Base-by-base conservation (phyloP, 805 yeast genomes). In the Starmerella tilneyi region DNA sequence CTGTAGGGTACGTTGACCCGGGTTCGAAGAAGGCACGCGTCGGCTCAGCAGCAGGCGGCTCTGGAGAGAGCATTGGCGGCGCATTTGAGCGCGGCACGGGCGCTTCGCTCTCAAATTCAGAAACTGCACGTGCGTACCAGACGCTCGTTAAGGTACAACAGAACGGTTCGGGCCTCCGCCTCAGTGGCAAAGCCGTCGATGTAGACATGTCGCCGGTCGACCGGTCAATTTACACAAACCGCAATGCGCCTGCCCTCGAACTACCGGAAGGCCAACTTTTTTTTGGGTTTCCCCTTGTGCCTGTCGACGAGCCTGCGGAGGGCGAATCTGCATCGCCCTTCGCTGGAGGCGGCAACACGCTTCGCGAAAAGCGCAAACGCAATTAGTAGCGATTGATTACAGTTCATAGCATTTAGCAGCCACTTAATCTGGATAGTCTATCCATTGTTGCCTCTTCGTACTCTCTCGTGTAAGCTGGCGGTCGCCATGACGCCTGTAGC, bases 1-100 rank as follows among this genome's bases (percentile, higher is more conserved):
- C 99, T 0, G 95, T 89, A 5, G 99, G 99, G 0, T 92, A 92
- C 60, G 95, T 84, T 16, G 96, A 96, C 1, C 46, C 55, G 2
- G 43, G 36, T 13, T n/a, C 40, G 12, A 45, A 44, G 24, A 46
- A 42, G 45, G 31, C 44, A 16, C 39, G 45, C 23, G 24, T 36
- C 2, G 52, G 43, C 15, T 31, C 27, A 12, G 34, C 32, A 19
- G 43, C 32, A 19, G 9, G 19, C 6, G 39, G 27, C 9, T 43
- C 44, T 17, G 19, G 33, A 32, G 23, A 31, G 23, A 26, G 31
- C 17, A 27, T 36, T 24, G 31, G 30, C 15, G 43, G 39, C 13
- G 38, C 38, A 13, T 34, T 34, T 22, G 38, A 34, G n/a, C 17
- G 38, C 27, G 16, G 38, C 27, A 19, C 24, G 2, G 45, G 41